Conservation (phyloP, 2,329 filamentous ascomycete species). For the Colletotrichum lini region DNA sequence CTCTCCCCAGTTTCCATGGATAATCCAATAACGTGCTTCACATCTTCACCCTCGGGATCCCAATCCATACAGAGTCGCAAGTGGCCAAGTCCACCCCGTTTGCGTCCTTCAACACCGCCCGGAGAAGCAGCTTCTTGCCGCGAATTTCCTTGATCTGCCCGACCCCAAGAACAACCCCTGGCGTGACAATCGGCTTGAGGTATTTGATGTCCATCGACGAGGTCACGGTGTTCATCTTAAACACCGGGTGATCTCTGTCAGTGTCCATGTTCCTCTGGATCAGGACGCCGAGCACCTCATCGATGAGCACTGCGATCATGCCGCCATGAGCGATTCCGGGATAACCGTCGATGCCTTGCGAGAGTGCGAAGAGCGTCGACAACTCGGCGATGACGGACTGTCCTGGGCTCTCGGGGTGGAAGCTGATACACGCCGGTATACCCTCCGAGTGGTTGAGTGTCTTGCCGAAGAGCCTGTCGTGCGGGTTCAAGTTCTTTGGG, state of each 20-base stretch:
- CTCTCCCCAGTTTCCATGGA: neutral
- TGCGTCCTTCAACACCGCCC: conserved; percentile 50
- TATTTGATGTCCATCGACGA: conserved; percentile 54
- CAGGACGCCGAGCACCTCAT: conserved; percentile 55
- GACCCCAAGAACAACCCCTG: conserved; percentile 50
- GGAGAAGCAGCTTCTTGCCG: conserved; percentile 53
- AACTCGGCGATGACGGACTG: conserved; percentile 47
- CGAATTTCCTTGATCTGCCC: conserved; percentile 51
- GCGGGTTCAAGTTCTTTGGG: conserved; percentile 45
- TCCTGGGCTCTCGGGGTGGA: conserved; percentile 49
- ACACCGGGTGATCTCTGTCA: conserved; percentile 49
- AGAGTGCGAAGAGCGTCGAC: conserved; percentile 51
- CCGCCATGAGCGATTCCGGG: conserved; percentile 55
- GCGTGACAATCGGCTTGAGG: conserved; percentile 50
- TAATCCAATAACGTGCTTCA: neutral
- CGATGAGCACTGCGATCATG: conserved; percentile 52
- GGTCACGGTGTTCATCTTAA: conserved; percentile 51
- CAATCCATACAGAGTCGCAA: conserved; percentile 43
- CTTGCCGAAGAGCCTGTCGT: conserved; percentile 54
- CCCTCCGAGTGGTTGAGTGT: conserved; percentile 49
- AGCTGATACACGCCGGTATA: conserved; percentile 53
- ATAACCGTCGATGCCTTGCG: conserved; percentile 53
- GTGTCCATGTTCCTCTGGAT: conserved; percentile 54
- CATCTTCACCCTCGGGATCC: conserved; percentile 27
- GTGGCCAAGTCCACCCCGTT: conserved; percentile 50